Evolutionary conservation across 2,329 filamentous ascomycete genomes (phyloP).

Genomic region (Ceratocystiopsis sp.): DNA sequence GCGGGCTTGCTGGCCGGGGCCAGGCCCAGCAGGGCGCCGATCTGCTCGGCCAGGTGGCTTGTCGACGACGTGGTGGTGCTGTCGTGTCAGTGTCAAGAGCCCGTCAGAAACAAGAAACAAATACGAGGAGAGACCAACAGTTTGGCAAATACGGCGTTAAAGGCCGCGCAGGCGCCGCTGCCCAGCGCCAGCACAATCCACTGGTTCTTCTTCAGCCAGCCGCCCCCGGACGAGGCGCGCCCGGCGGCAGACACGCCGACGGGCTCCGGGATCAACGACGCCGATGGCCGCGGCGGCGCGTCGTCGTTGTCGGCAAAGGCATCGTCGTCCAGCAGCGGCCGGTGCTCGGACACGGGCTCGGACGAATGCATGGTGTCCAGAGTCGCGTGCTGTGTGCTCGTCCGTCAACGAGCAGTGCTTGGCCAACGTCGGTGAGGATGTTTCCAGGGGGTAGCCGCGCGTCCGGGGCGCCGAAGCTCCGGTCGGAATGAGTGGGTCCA

Average conservation of each 20-base stretch:
- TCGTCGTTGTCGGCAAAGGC: not conserved
- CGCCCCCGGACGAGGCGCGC: not conserved
- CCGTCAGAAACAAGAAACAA: not conserved
- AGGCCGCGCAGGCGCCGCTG: slow-evolving; percentile 61
- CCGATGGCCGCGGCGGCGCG: not conserved
- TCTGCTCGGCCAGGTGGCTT: slow-evolving; percentile 24
- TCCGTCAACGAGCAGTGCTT: too few species aligned
- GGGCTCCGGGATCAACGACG: not conserved
- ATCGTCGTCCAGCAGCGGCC: not conserved
- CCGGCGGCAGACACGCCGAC: not conserved
- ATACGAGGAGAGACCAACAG: slow-evolving; percentile 34
- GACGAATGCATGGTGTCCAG: not conserved
- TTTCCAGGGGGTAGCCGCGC: too few species aligned
- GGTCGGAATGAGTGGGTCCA: too few species aligned
- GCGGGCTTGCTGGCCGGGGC: slow-evolving; percentile 16
- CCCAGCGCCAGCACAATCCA: slow-evolving; percentile 56
- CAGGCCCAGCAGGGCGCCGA: slow-evolving; percentile 29
- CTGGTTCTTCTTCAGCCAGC: slow-evolving; percentile 20
- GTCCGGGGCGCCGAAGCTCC: too few species aligned
- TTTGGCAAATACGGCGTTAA: slow-evolving; percentile 74
- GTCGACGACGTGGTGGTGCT: slow-evolving; percentile 42
- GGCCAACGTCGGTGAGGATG: too few species aligned
- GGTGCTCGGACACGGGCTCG: slow-evolving; percentile 2
- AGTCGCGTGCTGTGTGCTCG: too few species aligned
- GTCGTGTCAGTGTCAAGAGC: not conserved